These are phyloP conservation scores for Pinus tabuliformis DNA, from an alignment of 75 land plant species.

Conservation along the genomic window DNA sequence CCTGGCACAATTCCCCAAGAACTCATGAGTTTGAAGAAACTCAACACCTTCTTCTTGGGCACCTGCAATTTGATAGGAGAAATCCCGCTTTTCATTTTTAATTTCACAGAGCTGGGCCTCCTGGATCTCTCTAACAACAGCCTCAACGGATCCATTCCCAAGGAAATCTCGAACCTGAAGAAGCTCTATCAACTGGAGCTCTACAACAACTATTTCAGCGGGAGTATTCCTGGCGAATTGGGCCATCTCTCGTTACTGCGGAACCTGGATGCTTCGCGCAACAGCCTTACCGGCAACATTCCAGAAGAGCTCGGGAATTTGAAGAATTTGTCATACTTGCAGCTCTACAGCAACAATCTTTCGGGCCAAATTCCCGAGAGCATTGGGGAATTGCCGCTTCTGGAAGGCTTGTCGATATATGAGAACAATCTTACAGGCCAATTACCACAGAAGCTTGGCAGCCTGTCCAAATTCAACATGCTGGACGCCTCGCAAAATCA, in stretches of 20 bases:
- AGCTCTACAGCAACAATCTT: constrained; percentile 52
- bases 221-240: constrained; percentile 64
- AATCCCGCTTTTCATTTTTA: constrained; percentile 63
- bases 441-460: constrained; percentile 60
- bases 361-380: constrained; percentile 40
- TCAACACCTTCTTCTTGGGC: constrained; percentile 36
- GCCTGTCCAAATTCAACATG: constrained; percentile 32
- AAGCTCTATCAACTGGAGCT: constrained; percentile 57
- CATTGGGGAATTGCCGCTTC: constrained; percentile 18
- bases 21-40: constrained; percentile 35
- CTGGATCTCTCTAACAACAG: constrained; percentile 52
- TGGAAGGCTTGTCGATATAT: constrained; percentile 42
- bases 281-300: constrained; percentile 46
- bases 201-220: constrained; percentile 47
- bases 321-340: constrained; percentile 29
- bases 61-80: constrained; percentile 52
- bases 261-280: constrained; percentile 61
- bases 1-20: constrained; percentile 49
- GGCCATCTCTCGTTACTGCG: constrained; percentile 60
- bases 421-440: constrained; percentile 58
- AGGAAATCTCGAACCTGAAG: constrained; percentile 44
- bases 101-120: constrained; percentile 55
- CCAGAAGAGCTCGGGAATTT: constrained; percentile 46
- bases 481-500: constrained; percentile 72
- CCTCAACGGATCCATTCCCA: constrained; percentile 51